A percentile compares a stretch with the other conserved stretches of the same genome.
These are phyloP conservation scores for Ophioceras dolichostomum DNA, from an alignment of 2,329 filamentous ascomycete genomes.

Conservation along the genomic window DNA sequence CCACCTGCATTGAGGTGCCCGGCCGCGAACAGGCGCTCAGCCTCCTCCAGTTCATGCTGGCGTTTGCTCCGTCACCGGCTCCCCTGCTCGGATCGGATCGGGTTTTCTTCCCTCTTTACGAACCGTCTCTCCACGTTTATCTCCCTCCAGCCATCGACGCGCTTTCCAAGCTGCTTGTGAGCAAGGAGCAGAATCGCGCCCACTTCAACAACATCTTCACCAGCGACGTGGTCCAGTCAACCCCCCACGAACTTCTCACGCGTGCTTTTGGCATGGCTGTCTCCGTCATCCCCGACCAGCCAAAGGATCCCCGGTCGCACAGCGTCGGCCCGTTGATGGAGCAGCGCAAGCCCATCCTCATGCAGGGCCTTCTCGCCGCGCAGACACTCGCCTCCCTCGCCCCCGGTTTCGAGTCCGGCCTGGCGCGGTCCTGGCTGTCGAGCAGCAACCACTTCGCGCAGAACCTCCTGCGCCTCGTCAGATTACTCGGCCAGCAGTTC, in stretches of 20 bases:
- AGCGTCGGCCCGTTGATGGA: constrained; percentile 68
- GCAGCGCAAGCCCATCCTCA: constrained; percentile 81
- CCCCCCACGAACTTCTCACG: constrained; percentile 71
- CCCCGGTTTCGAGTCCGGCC: constrained; percentile 48
- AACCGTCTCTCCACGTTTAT: constrained; percentile 73
- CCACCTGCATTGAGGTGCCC: constrained; percentile 67
- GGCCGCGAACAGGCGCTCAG: constrained; percentile 79
- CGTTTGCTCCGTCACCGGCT: constrained; percentile 72
- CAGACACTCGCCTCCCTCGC: constrained; percentile 73
- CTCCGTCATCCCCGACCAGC: constrained; percentile 62
- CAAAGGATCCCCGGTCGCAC: constrained; percentile 44
- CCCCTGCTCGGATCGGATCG: constrained; percentile 44
- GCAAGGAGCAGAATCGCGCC: constrained; percentile 84
- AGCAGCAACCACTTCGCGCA: constrained; percentile 75
- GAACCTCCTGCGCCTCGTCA: constrained; percentile 64
- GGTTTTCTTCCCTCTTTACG: constrained; percentile 70
- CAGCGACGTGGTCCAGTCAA: constrained; percentile 50
- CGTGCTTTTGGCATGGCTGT: constrained; percentile 79
- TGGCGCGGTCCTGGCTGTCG: constrained; percentile 71
- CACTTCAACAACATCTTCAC: constrained; percentile 76
- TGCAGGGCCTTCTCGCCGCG: constrained; percentile 83
- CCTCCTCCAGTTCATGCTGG: constrained; percentile 76
- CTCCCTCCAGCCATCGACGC: constrained; percentile 82
- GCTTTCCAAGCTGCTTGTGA: constrained; percentile 79
- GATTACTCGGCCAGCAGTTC: constrained; percentile 55